A percentile compares a stretch with the other conserved stretches of the same genome.
Conservation (phyloP, 2,329 filamentous ascomycete genomes). For the Penicillium sp. region DNA sequence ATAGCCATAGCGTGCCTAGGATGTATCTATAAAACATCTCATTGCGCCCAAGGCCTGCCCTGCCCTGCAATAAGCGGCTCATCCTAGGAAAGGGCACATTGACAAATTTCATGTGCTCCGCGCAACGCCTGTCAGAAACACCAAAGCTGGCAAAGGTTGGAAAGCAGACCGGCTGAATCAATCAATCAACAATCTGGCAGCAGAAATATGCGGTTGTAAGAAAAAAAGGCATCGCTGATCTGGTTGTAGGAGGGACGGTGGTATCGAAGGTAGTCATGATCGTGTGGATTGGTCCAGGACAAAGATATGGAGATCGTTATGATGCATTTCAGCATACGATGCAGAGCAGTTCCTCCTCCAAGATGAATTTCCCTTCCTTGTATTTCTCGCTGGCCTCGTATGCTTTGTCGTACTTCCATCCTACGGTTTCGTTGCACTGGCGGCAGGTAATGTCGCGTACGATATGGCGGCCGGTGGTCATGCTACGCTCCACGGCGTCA, state of each 20-base stretch:
- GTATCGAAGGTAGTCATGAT: background rate
- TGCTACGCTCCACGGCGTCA: constrained; percentile 89
- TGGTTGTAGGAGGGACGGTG: background rate
- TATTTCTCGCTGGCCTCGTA: constrained; percentile 93
- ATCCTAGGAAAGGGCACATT: background rate
- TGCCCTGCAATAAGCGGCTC: background rate
- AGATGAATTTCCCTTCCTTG: constrained; percentile 97
- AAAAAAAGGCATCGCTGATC: background rate
- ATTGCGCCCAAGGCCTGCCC: background rate
- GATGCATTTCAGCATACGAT: constrained; percentile 60
- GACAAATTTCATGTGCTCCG: constrained; percentile 3
- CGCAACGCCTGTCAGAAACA: constrained; percentile 19
- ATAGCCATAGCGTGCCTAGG: background rate
- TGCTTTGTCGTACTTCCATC: constrained; percentile 99
- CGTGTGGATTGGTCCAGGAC: background rate
- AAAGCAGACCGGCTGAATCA: background rate
- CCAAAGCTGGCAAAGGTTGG: constrained; percentile 11
- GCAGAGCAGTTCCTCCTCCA: constrained; percentile 87
- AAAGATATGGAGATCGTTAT: background rate
- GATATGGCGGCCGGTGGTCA: constrained; percentile 94
- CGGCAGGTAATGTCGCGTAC: constrained; percentile 91
- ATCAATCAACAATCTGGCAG: constrained; percentile 17
- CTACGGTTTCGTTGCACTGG: constrained; percentile 88
- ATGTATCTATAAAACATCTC: background rate
- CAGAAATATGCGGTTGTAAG: background rate